Base-by-base conservation (phyloP, 805 yeast species). In the Cephaloascus fragrans region DNA sequence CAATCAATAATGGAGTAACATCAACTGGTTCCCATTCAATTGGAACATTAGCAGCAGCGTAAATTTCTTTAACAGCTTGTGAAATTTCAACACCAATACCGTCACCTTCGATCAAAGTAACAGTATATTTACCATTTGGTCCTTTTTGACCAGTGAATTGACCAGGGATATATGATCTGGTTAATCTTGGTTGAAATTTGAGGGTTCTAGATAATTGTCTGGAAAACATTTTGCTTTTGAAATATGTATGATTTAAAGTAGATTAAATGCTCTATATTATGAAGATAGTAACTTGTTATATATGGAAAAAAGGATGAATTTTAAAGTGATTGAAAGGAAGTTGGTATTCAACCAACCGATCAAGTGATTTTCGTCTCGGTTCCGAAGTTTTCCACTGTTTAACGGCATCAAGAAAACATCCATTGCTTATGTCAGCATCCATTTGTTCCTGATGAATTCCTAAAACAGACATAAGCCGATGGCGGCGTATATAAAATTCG, bases 31-130 rank as follows among this genome's bases (percentile, higher is more conserved):
- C 96, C 97, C 97, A 93, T 56, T 84, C 90, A 54, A 93, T 81
- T 49, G 99, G 99, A 39, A 89, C 95, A 41, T 84, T 67, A 39
- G 97, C 98, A 50, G 97, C 97, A 38, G 80, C 69, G 69, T 87
- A 93, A 56, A 93, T 90, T 48, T 83, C 77, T 72, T 89, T 85
- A 50, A 93, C 97, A 38, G 97, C 85, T 55, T 84, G 78, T 49
- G 97, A 83, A 61, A 93, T 93, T 67, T 93, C 98, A 38, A 81
- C 75, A 53, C 98, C 98, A 51, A 90, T 88, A 74, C 98, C 98
- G 60, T 90, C 97, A 69, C 97, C 97, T 69, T 89, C 97, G 9
- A 53, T 33, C 38, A 45, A 41, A 6, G 44, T 36, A 31, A 16
- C 50, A 15, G 47, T 44, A 37, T 46, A 49, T 39, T 51, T 51